Conservation (phyloP, 2,329 filamentous ascomycete species). For the Claviceps humidiphila region DNA sequence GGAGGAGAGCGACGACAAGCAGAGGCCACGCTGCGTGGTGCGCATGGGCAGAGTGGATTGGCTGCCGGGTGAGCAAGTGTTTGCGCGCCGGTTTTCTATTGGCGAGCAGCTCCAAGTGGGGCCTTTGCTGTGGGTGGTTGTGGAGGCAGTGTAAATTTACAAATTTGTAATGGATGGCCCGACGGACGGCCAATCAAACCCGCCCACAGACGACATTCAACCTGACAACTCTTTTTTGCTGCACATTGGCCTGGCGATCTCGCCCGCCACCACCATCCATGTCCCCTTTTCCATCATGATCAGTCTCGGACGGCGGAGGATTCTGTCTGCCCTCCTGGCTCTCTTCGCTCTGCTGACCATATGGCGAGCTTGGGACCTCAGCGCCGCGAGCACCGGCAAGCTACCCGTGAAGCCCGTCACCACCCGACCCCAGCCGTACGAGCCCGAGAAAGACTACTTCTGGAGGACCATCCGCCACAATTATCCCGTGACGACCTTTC, state of each 20-base stretch:
- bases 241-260: neutral
- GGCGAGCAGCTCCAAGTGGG: slow-evolving; percentile 1
- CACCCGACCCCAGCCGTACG: slow-evolving; percentile 2
- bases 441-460: slow-evolving; percentile 8
- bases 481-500: slow-evolving; percentile 8
- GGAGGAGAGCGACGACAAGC: neutral
- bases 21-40: slow-evolving; percentile 17
- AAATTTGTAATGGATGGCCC: neutral
- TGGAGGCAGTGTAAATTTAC: slow-evolving; percentile 5
- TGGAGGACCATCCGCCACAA: slow-evolving; percentile 11
- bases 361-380: slow-evolving; percentile 5
- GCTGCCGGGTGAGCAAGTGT: slow-evolving; percentile 5
- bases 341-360: slow-evolving; percentile 4
- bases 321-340: slow-evolving; percentile 2
- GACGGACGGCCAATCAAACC: slow-evolving; percentile 11
- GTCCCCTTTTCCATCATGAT: slow-evolving; percentile 4
- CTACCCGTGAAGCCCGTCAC: slow-evolving; percentile 1
- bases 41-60: slow-evolving; percentile 17
- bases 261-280: neutral
- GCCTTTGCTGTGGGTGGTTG: slow-evolving; percentile 7
- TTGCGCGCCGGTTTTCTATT: neutral
- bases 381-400: neutral
- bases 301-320: slow-evolving; percentile 5
- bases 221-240: neutral
- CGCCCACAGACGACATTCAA: neutral